Evolutionary conservation across 2,329 filamentous ascomycete genomes (phyloP).

Genomic region (Dactylonectria estremocensis): DNA sequence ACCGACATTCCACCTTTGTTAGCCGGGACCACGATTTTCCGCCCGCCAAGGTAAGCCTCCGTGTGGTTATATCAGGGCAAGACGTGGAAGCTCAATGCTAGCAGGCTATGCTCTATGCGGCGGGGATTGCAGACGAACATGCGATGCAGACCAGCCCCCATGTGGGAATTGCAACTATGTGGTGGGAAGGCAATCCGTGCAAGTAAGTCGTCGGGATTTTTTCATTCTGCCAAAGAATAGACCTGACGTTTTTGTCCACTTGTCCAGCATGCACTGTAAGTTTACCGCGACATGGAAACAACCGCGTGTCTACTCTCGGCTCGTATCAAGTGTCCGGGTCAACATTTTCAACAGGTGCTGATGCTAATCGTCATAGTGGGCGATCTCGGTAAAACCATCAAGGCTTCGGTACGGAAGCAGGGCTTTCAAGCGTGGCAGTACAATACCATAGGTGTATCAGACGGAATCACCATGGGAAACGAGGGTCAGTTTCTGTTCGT

Average conservation of each 20-base stretch:
- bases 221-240: no score
- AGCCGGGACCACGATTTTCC: conserved; percentile 20
- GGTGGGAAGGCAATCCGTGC: conserved; percentile 28
- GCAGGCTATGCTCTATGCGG: conserved; percentile 25
- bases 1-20: conserved; percentile 18
- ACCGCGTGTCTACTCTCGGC: no score
- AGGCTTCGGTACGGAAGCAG: conserved; percentile 5
- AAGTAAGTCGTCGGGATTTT: conserved; percentile 18
- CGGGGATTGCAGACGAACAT: conserved; percentile 13
- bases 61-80: no score
- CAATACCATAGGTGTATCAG: conserved; percentile 25
- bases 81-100: no score
- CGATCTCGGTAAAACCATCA: conserved; percentile 8
- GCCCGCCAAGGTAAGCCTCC: conserved; percentile 5
- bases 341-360: no score
- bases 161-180: conserved; percentile 15
- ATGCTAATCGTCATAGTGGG: no score
- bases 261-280: conserved; percentile 13
- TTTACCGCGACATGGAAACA: neutral
- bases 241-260: no score
- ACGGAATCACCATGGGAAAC: conserved; percentile 21
- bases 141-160: conserved; percentile 21
- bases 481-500: conserved; percentile 2
- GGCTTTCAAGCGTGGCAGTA: conserved; percentile 13
- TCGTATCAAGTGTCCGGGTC: no score